phyloP scores from a whole-genome alignment of 176 grass and related monocot species.

The Sorghum bicolor region Sorghum_bicolor_NCBIv3 NC_012871.2:67207501-67208000 shows the following conservation, averaged over 20 bases:
- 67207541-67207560: constrained; percentile 93
- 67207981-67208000: background rate
- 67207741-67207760: constrained; percentile 94
- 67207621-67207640: constrained; percentile 38
- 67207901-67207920: background rate
- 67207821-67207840: background rate
- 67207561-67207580: constrained; percentile 63
- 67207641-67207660: background rate
- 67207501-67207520: constrained; percentile 51
- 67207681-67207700: constrained; percentile 33
- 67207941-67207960: background rate
- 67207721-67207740: constrained; percentile 90
- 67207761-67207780: background rate
- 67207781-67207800: background rate
- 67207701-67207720: constrained; percentile 51
- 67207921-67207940: background rate
- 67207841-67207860: background rate
- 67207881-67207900: background rate
- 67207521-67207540: constrained; percentile 83
- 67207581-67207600: constrained; percentile 68
- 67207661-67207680: background rate
- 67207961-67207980: background rate
- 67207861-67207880: background rate
- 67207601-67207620: constrained; percentile 61
- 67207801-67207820: background rate